phyloP scores from a whole-genome alignment of 495 filamentous ascomycete genomes.

The Hyaloscypha bicolor region DNA sequence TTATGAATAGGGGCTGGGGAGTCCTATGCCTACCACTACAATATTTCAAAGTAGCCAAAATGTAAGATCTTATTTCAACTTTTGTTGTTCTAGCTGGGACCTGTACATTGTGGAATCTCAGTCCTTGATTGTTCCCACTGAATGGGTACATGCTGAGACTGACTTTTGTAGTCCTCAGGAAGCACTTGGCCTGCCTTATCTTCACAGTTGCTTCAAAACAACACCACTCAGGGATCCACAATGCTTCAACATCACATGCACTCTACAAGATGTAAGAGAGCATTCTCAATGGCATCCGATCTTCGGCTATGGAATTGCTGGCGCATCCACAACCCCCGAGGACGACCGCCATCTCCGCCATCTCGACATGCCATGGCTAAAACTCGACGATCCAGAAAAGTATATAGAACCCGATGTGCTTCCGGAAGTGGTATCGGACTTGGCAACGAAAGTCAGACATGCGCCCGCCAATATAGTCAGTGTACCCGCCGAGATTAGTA shows the following conservation, averaged over 20 bases:
- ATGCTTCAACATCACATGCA: background rate
- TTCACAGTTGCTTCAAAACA: background rate
- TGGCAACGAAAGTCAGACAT: no score
- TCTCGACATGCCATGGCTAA: background rate
- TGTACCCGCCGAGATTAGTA: background rate
- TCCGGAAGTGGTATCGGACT: no score
- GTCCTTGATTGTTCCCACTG: background rate
- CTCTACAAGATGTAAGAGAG: background rate
- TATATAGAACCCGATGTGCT: no score
- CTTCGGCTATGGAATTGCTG: background rate
- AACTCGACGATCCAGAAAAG: background rate
- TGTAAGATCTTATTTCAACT: background rate
- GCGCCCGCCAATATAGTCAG: background rate
- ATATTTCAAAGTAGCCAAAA: conserved; percentile 11
- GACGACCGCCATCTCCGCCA: background rate
- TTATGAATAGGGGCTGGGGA: conserved; percentile 44
- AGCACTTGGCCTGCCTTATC: background rate
- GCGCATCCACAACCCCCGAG: background rate
- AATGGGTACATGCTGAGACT: background rate
- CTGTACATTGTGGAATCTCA: background rate
- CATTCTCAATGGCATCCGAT: background rate
- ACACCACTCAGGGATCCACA: background rate
- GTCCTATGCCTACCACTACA: conserved; percentile 46
- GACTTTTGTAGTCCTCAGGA: background rate
- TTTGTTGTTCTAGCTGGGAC: no score